Evolutionary conservation across 2,329 filamentous ascomycete species (phyloP), one percentile per base, ranked within the genome.

Genomic region (Ascochyta fabae): DNA sequence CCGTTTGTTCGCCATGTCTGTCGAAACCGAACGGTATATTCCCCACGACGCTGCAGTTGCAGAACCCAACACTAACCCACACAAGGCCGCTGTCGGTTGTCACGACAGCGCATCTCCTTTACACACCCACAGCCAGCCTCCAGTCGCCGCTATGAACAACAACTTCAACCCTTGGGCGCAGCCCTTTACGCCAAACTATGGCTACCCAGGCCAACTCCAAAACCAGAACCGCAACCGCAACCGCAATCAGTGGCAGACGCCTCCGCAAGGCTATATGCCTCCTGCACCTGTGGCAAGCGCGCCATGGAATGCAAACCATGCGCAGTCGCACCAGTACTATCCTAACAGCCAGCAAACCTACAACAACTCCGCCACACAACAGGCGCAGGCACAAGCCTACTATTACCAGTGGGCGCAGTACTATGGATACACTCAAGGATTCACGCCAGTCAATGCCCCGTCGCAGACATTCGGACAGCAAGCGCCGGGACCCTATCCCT

Each of bases 41-140:
- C 60, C 60, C 67, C 66, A 66, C 61, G 59, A 59, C 58, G 23
- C 59, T 59, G 56, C 58, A 47, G 59, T 64, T 59, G 56, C 59
- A 64, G 61, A 59, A 54, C 58, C 64, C 55, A 53, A 48, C 63
- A 64, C 66, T 70, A 65, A 70, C 66, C 59, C 58, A 36, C 43
- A 22, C 60, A 61, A 67, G 63, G 61, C 63, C 57, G 59, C 58
- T 54, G 49, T 47, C 59, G 61, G 65, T 65, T 65, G 53, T 61
- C 49, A 56, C 49, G 56, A 67, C 54, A 62, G 60, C 53, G 58
- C 46, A 48, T 49, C 50, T 40, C 44, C 44, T 6, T 49, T 54
- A 49, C 58, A 52, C 24, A 34, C 48, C 45, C 35, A 52, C 53
- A 39, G 35, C 31, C 38, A 48, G 19, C 41, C 48, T 49, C n/a